Evolutionary conservation across 805 yeast species (phyloP).

Genomic region (Sugiyamaella marilandica): DNA sequence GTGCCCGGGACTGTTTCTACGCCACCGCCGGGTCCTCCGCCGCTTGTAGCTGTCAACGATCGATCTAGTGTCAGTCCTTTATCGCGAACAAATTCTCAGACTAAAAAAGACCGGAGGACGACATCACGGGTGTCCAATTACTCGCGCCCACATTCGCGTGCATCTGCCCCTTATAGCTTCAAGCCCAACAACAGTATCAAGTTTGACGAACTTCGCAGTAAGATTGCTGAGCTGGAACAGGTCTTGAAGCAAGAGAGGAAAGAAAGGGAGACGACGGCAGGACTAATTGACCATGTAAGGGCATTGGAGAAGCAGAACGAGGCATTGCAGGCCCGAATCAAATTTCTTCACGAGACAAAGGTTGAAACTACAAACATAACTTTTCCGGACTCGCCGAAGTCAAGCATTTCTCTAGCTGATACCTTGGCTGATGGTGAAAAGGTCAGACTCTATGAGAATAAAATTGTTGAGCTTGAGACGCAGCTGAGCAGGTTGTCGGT

Average conservation of each 20-base stretch:
- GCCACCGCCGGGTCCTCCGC: constrained; percentile 10
- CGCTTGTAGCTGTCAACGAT: not conserved
- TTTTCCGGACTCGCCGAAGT: constrained; percentile 4
- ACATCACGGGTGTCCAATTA: constrained; percentile 13
- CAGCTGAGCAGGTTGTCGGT: constrained; percentile 6
- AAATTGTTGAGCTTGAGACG: constrained; percentile 16
- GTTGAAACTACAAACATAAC: not conserved
- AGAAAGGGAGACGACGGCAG: constrained; percentile 21
- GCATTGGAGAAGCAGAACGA: constrained; percentile 10
- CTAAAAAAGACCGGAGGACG: constrained; percentile 16
- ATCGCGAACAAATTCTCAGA: constrained; percentile 14
- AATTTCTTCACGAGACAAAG: not conserved
- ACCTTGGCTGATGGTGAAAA: constrained; percentile 13
- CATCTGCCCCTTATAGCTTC: not conserved
- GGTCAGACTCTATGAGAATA: constrained; percentile 11
- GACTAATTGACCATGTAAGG: constrained; percentile 20
- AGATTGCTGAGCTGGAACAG: constrained; percentile 27
- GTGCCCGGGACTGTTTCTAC: constrained; percentile 2
- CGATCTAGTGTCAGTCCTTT: not conserved
- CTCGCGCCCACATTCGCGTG: constrained; percentile 13
- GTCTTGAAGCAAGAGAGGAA: constrained; percentile 23
- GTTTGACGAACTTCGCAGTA: constrained; percentile 26
- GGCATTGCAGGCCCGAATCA: not conserved
- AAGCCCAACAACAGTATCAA: constrained; percentile 12
- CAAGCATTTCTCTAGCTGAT: constrained; percentile 6